Base-by-base conservation (phyloP, 106 monocot species). In the Dendrobium chrysotoxum region DNA sequence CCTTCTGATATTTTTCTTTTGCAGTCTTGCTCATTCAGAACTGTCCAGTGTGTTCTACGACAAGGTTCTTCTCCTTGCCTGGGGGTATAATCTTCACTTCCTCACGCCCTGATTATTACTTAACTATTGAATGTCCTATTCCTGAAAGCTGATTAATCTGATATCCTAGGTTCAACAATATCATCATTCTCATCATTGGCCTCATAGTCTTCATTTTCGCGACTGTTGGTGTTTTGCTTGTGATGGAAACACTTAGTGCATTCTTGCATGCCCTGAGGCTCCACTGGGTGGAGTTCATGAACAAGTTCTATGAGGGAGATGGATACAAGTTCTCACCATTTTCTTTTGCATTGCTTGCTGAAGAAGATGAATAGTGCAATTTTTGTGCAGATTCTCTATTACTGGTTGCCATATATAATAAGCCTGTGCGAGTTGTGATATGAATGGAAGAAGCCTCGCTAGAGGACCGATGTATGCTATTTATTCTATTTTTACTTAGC, bases 221-320 rank as follows among this genome's bases (percentile, higher is more conserved):
- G 0, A 99, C 98, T 1, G 68, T 93, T 30, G 98, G 98, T 54
- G 98, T 99, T 81, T 71, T 99, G 77, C 95, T 99, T 28, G 91
- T 99, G 38, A 99, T 99, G 98, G 98, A 99, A 83, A 95, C 98
- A 2, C 75, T 99, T 16, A 99, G 98, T 35, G 98, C 98, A 54
- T 99, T 99, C 89, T 76, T 99, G 75, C 98, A 99, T 75, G 98
- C 98, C 8, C 50, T 99, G 84, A 92, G 98, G 88, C 98, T 99
- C 83, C 98, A 99, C 75, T 99, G 98, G 98, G 98, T 99, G 76
- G 97, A 98, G 77, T 98, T 98, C 68, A 90, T 89, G 84, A 98
- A 95, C 88, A 98, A 98, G 83, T 98, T 98, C 47, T 98, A 95
- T 11, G 97, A 94, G 81, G 97, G 94, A 54, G 92, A 98, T 83